These are phyloP conservation scores for Neurospora pannonica DNA, from an alignment of 495 filamentous ascomycete genomes.

Conservation along the genomic window DNA sequence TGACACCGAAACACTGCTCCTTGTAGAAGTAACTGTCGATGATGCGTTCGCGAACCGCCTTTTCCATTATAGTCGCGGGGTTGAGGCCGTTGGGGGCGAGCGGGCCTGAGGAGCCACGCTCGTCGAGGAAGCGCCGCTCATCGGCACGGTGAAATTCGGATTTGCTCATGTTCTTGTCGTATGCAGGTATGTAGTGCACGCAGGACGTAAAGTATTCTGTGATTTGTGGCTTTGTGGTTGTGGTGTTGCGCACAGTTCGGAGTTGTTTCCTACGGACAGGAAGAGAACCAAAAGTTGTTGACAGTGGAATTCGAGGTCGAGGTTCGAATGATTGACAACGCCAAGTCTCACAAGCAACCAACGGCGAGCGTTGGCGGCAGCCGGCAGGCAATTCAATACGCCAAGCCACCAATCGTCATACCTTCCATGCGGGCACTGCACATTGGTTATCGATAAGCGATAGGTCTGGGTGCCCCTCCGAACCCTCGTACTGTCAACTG, in stretches of 20 bases:
- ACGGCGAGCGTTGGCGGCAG: not conserved
- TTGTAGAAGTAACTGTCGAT: slow-evolving; percentile 95
- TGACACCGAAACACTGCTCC: slow-evolving; percentile 93
- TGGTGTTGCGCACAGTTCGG: not conserved
- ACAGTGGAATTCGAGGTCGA: not conserved
- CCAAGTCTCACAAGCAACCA: not conserved
- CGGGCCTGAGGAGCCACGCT: slow-evolving; percentile 47
- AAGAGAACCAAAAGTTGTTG: not conserved
- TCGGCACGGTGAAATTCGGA: slow-evolving; percentile 54
- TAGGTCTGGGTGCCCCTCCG: not conserved
- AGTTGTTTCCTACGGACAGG: not conserved
- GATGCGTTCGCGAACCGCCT: slow-evolving; percentile 88
- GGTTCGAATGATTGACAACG: not conserved
- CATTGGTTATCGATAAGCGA: not conserved
- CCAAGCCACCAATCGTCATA: not conserved
- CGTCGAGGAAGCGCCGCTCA: slow-evolving; percentile 67
- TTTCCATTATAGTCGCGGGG: slow-evolving; percentile 83
- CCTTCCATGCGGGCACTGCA: not conserved
- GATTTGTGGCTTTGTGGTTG: not conserved
- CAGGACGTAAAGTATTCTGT: not conserved
- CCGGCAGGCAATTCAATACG: not conserved
- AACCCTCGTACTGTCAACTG: not conserved
- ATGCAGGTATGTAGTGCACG: not conserved
- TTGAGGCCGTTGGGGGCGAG: slow-evolving; percentile 65
- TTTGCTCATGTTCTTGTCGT: slow-evolving; percentile 14